Base-by-base conservation (phyloP, 805 yeast species). In the Metschnikowia baotianmanensis region DNA sequence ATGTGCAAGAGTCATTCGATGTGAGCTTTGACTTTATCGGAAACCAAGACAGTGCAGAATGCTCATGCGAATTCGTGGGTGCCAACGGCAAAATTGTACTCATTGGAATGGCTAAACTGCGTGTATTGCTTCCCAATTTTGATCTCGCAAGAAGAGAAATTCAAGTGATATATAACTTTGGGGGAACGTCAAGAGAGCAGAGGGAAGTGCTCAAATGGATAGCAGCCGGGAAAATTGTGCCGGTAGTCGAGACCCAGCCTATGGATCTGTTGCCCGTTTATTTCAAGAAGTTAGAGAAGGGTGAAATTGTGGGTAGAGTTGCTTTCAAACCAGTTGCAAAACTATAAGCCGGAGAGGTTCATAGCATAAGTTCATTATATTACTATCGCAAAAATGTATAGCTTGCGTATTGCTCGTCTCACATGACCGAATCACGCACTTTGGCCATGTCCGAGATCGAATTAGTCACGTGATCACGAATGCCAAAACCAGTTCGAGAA, bases 121-220 rank as follows among this genome's bases (percentile, higher is more conserved):
- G 60, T 31, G 46, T 71, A 15, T 34, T 35, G 5, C 43, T 70
- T 27, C 56, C 55, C 27, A 64, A 67, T 40, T 65, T 52, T 43
- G 61, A 61, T 4, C 50, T 71, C 40, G 72, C 74, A 11, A 44
- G 67, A 34, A 59, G 72, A 42, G 78, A 74, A 50, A 59, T 68
- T 20, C 58, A 62, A 36, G 46, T 71, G 29, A 51, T 62, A 24
- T 70, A 64, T 45, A 59, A 65, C 31, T 69, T 69, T 47, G 76
- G 77, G 25, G 79, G 79, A 18, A 63, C 65, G 11, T 64, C 71
- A 1, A 47, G 52, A 8, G 77, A 74, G 36, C 75, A 70, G 46
- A 48, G 52, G 18, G 76, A 72, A 41, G 59, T 67, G 25, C 59
- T 74, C 62, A 53, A 64, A 23, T 67, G 75, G 71, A 58, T 73